A percentile compares a stretch with the other conserved stretches of the same genome.
Evolutionary conservation across 345 rosid genomes (phyloP).

Genomic region (Abelmoschus esculentus): DNA sequence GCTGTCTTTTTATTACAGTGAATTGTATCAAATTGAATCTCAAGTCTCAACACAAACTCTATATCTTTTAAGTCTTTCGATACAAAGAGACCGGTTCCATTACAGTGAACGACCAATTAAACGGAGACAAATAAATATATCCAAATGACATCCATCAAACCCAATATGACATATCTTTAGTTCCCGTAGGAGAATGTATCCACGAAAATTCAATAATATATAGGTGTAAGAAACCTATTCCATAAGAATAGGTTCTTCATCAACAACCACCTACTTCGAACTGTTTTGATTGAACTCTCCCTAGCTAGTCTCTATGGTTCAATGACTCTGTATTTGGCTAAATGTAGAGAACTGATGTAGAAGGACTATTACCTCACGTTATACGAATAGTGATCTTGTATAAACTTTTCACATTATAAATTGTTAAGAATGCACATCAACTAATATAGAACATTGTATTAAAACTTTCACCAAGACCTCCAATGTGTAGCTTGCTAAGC

Average conservation of each 20-base stretch:
- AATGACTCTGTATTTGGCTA: not conserved
- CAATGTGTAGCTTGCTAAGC: not conserved
- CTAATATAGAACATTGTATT: not conserved
- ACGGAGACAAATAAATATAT: not conserved
- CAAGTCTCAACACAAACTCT: not conserved
- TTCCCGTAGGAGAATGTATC: not conserved
- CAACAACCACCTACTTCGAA: not conserved
- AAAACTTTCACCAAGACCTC: not conserved
- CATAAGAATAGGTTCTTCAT: not conserved
- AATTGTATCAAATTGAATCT: not conserved
- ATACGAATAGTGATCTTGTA: not conserved
- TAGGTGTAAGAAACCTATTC: not conserved
- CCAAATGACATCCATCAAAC: not conserved
- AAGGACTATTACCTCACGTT: not conserved
- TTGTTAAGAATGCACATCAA: not conserved
- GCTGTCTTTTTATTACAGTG: not conserved
- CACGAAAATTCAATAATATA: not conserved
- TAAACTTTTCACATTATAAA: not conserved
- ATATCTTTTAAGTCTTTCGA: no score
- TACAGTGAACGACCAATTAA: not conserved
- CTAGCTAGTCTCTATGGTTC: not conserved
- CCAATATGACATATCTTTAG: no score
- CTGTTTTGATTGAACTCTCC: not conserved
- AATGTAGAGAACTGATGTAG: not conserved
- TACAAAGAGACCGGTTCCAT: not conserved